A percentile compares a stretch with the other conserved stretches of the same genome.
Conservation (phyloP, 2,329 filamentous ascomycete genomes). For the Alternaria alternata region DNA sequence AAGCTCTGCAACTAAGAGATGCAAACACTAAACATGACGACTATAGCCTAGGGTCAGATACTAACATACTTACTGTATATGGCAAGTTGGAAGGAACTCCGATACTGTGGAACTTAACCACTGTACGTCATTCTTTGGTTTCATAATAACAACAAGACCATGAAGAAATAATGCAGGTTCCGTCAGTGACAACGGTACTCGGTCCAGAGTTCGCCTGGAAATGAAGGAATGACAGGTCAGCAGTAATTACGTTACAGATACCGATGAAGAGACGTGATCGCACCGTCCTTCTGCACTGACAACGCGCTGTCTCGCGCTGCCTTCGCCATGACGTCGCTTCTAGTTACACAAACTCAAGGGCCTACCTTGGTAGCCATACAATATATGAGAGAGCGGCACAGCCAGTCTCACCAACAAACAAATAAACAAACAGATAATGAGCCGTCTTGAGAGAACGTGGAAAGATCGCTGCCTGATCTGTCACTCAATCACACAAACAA, state of each 20-base stretch:
- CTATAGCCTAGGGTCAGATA: neutral
- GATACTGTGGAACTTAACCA: neutral
- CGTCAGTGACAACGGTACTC: neutral
- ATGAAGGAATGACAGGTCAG: neutral
- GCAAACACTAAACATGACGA: neutral
- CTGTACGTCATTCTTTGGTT: neutral
- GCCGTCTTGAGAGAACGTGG: neutral
- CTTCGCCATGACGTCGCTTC: slow-evolving; percentile 16
- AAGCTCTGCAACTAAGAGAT: neutral
- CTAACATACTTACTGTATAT: neutral
- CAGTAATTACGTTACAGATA: neutral
- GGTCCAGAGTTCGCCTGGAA: neutral
- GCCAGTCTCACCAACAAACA: slow-evolving; percentile 1
- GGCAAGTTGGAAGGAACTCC: neutral
- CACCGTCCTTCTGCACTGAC: neutral
- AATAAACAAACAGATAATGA: slow-evolving; percentile 2
- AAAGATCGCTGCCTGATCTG: neutral
- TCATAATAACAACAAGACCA: neutral
- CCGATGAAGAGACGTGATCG: neutral
- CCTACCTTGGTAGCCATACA: neutral
- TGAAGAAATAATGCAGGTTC: neutral
- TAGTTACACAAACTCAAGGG: neutral
- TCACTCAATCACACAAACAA: neutral
- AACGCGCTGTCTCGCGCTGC: neutral
- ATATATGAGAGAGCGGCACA: neutral